Conservation (phyloP, 164 flowering plant genomes). For the Vitis rotundifolia region DNA sequence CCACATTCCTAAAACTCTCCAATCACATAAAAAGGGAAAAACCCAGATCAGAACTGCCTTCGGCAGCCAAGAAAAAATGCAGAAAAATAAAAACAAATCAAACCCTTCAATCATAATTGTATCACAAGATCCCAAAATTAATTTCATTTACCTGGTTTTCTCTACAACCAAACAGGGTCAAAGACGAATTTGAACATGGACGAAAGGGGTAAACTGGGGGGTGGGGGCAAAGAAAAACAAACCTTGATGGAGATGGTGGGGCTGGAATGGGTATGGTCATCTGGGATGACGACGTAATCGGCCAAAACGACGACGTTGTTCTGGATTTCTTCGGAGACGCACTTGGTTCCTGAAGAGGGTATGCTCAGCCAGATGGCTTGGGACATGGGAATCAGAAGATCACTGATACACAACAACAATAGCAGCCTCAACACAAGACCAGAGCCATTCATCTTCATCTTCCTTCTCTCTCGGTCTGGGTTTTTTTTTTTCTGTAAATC, state of each 20-base stretch:
- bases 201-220: neutral
- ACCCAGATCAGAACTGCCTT: no score
- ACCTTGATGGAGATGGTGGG: slow-evolving; percentile 63
- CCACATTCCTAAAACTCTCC: no score
- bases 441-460: slow-evolving; percentile 11
- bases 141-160: neutral
- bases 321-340: slow-evolving; percentile 71
- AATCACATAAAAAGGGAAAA: no score
- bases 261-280: slow-evolving; percentile 29
- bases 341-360: slow-evolving; percentile 56
- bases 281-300: slow-evolving; percentile 57
- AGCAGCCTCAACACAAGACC: neutral
- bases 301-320: slow-evolving; percentile 71
- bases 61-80: no score
- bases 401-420: slow-evolving; percentile 7
- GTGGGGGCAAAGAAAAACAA: neutral
- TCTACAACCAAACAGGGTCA: neutral
- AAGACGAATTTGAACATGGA: neutral
- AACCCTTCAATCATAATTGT: neutral
- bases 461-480: slow-evolving; percentile 1
- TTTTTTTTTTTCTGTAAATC: no score
- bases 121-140: neutral
- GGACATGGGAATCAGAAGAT: slow-evolving; percentile 6
- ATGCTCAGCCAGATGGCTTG: slow-evolving; percentile 50
- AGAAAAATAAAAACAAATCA: neutral